These are phyloP conservation scores for Chlorella sp. DNA, from an alignment of 139 green algal genomes.

Conservation along the genomic window DNA sequence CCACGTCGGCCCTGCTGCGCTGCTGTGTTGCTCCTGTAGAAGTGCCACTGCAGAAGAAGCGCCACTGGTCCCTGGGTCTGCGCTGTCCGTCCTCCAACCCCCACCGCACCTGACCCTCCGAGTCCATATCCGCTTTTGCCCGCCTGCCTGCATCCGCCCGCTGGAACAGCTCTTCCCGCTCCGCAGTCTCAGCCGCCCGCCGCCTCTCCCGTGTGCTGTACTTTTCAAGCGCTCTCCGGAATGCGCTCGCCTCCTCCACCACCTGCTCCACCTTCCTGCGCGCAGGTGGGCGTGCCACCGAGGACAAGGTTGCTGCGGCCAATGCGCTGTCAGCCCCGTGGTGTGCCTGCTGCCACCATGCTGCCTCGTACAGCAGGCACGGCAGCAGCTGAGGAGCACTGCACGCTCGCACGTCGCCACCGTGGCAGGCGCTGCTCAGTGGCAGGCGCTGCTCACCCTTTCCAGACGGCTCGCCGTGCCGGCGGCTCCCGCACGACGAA, in stretches of 20 bases:
- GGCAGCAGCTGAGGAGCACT: not conserved
- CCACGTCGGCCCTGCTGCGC: not conserved
- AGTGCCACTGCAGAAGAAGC: not conserved
- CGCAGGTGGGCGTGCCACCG: not conserved
- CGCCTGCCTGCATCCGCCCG: constrained; percentile 24
- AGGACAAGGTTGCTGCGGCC: not conserved
- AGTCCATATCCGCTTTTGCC: constrained; percentile 43
- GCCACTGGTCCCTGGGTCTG: not conserved
- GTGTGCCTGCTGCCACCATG: no score
- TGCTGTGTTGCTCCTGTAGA: not conserved
- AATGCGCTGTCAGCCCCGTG: not conserved
- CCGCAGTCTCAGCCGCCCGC: constrained; percentile 20
- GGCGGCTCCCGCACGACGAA: constrained; percentile 54
- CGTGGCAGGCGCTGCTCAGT: not conserved
- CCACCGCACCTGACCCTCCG: constrained; percentile 35
- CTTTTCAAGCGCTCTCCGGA: constrained; percentile 31
- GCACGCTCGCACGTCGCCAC: not conserved
- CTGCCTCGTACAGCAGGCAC: not conserved
- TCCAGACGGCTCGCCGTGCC: constrained; percentile 67
- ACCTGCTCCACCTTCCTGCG: constrained; percentile 81
- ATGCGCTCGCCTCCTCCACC: constrained; percentile 60
- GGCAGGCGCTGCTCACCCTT: constrained; percentile 22
- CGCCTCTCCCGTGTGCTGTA: constrained; percentile 16
- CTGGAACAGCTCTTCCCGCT: constrained; percentile 69
- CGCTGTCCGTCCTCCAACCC: not conserved